A percentile compares a stretch with the other conserved stretches of the same genome.
These are phyloP conservation scores for Coniochaeta sp. DNA, from an alignment of 2,329 filamentous ascomycete species.

Conservation along the genomic window DNA sequence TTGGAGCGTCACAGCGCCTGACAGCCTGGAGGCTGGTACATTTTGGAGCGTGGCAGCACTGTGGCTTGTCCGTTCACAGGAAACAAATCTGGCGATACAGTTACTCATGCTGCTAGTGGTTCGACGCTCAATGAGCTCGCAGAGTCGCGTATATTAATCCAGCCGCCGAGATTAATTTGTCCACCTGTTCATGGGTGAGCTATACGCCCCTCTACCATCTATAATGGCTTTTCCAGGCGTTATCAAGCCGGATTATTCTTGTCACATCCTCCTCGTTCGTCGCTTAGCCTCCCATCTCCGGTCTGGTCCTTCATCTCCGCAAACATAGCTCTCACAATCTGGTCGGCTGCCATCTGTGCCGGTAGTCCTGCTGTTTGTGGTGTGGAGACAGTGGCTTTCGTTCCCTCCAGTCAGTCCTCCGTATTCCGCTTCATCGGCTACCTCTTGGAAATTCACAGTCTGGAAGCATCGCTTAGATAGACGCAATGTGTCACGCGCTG, in stretches of 20 bases:
- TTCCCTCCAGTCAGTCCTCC: background rate
- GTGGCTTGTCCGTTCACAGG: background rate
- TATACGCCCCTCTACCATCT: conserved; percentile 1
- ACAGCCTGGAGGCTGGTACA: background rate
- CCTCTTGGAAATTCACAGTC: background rate
- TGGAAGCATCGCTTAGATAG: background rate
- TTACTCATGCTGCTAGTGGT: background rate
- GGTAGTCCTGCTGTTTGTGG: background rate
- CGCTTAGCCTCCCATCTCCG: conserved; percentile 5
- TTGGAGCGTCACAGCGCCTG: background rate
- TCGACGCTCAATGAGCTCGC: background rate
- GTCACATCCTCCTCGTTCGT: conserved; percentile 10
- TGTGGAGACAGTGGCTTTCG: background rate
- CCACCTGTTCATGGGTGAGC: conserved; percentile 11
- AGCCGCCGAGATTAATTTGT: conserved; percentile 14
- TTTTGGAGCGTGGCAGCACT: background rate
- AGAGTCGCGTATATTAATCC: conserved; percentile 16
- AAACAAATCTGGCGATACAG: background rate
- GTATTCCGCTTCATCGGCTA: background rate
- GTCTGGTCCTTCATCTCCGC: conserved; percentile 3
- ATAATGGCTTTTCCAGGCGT: background rate
- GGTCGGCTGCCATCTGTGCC: background rate
- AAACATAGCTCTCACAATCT: background rate
- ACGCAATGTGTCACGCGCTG: background rate
- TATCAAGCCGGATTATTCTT: conserved; percentile 7